Percentiles rank a stretch among this genome's conserved stretches.
Conservation (phyloP, 2,329 filamentous ascomycete species). For the Penicillium brevicompactum region DNA sequence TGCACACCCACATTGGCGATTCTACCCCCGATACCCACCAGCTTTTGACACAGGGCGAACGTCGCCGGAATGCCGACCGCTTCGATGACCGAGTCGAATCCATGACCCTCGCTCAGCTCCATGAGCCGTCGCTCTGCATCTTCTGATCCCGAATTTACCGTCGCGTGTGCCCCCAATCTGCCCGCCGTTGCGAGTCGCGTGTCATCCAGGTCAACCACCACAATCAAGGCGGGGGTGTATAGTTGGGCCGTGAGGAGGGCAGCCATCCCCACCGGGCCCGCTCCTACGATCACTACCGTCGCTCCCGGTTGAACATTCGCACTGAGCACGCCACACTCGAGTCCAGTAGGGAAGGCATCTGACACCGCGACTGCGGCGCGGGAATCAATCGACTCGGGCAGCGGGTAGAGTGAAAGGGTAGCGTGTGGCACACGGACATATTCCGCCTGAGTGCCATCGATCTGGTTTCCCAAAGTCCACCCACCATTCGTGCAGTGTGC, state of each 20-base stretch:
- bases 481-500: constrained; percentile 58
- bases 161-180: constrained; percentile 52
- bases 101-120: constrained; percentile 52
- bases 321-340: constrained; percentile 57
- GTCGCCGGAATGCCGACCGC: constrained; percentile 58
- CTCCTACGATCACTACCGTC: constrained; percentile 58
- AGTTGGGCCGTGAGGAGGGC: constrained; percentile 59
- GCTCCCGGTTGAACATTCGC: constrained; percentile 55
- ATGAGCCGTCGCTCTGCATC: constrained; percentile 45
- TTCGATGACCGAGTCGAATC: constrained; percentile 61
- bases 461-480: constrained; percentile 57
- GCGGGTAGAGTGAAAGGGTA: constrained; percentile 49
- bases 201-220: constrained; percentile 56
- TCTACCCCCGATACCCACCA: constrained; percentile 56
- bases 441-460: constrained; percentile 60
- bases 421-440: constrained; percentile 58
- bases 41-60: constrained; percentile 56
- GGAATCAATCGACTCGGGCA: constrained; percentile 48
- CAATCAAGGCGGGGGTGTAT: constrained; percentile 55
- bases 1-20: constrained; percentile 64
- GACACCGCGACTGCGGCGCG: constrained; percentile 53
- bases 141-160: constrained; percentile 41
- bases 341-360: constrained; percentile 60
- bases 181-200: constrained; percentile 52
- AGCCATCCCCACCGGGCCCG: constrained; percentile 59